Evolutionary conservation across 192 early-diverging fungal genomes (phyloP).

Genomic region (Gamsiella multidivaricata): DNA sequence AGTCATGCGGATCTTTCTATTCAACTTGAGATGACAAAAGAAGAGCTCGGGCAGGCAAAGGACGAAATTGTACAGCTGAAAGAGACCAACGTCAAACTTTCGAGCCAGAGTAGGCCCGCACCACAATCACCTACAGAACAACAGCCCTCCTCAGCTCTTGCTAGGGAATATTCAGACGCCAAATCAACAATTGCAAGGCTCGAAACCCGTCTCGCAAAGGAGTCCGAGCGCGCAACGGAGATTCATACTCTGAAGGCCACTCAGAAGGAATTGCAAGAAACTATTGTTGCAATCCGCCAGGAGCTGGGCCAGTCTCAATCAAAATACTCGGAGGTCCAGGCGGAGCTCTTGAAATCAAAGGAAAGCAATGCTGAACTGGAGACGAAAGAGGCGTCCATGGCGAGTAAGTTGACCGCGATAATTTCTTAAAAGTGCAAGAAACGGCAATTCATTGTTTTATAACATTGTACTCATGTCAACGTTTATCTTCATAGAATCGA

Average conservation of each 20-base stretch:
- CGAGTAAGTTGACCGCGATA: conserved; percentile 4
- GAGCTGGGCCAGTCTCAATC: conserved; percentile 13
- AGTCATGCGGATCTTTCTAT: conserved; percentile 23
- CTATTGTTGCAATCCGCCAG: background rate
- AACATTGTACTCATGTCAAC: background rate
- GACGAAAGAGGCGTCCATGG: conserved; percentile 8
- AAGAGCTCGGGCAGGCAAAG: conserved; percentile 35
- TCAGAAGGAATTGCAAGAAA: conserved; percentile 19
- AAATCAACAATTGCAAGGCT: conserved; percentile 26
- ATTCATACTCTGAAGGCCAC: background rate
- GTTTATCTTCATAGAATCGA: background rate
- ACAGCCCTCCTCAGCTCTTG: background rate
- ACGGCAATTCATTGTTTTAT: too few species aligned
- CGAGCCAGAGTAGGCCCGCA: conserved; percentile 4
- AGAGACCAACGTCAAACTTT: conserved; percentile 23
- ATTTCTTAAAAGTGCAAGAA: background rate
- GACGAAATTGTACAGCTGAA: conserved; percentile 17
- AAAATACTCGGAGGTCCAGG: background rate
- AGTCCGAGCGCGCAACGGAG: conserved; percentile 1
- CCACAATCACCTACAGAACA: background rate
- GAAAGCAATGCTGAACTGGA: conserved; percentile 9
- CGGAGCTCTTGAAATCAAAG: conserved; percentile 14
- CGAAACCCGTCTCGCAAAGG: conserved; percentile 11
- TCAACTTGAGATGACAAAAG: conserved; percentile 34
- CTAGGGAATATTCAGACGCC: conserved; percentile 22